These are phyloP conservation scores for Colletotrichum endophyticum DNA, from an alignment of 2,329 filamentous ascomycete species.

Conservation along the genomic window DNA sequence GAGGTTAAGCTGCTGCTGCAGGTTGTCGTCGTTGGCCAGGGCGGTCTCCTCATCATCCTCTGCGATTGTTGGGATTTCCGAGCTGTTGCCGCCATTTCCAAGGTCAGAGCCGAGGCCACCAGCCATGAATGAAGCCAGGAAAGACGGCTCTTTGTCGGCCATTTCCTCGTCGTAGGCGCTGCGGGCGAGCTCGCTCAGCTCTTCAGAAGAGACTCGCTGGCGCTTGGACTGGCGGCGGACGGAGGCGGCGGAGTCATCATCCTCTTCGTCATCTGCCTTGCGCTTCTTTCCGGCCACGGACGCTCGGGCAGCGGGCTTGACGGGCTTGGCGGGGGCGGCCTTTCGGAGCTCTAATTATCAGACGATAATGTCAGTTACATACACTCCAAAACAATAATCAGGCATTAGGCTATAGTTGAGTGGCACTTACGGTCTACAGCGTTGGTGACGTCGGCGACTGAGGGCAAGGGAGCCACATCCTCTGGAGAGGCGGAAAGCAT, in stretches of 20 bases:
- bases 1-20: background rate
- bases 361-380: background rate
- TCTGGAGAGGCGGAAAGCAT: background rate
- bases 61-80: rapidly evolving
- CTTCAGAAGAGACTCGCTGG: background rate
- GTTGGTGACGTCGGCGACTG: background rate
- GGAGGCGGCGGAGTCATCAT: background rate
- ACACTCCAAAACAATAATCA: background rate
- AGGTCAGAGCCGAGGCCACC: background rate
- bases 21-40: background rate
- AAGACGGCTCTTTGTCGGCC: background rate
- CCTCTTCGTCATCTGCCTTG: background rate
- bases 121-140: background rate
- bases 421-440: background rate
- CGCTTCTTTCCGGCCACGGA: background rate
- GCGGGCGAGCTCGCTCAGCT: background rate
- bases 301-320: background rate
- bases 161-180: background rate
- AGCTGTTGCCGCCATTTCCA: background rate
- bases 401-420: background rate
- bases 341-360: background rate
- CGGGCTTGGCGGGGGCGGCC: background rate
- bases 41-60: background rate
- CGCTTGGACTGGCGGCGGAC: background rate
- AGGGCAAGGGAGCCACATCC: background rate